Evolutionary conservation across 306 rosid species (phyloP).

Genomic region (Ochetophila trinervis): DNA sequence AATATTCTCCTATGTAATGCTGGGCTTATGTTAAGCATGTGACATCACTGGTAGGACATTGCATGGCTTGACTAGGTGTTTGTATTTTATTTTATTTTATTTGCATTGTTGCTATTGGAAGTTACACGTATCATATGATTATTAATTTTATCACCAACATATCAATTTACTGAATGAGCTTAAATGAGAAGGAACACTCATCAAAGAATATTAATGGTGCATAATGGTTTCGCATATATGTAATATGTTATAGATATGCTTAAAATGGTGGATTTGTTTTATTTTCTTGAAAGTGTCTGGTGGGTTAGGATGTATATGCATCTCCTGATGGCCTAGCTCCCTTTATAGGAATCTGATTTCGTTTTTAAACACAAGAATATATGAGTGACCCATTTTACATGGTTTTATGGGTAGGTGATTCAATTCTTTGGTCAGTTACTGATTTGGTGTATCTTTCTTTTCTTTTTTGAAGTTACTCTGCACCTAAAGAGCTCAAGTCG

Average conservation of each 20-base stretch:
- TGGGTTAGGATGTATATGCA: not conserved
- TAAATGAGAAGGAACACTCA: not conserved
- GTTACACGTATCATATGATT: not conserved
- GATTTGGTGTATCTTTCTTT: not conserved
- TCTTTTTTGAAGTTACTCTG: not conserved
- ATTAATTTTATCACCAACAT: not conserved
- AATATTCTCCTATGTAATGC: constrained; percentile 3
- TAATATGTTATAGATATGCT: too few species aligned
- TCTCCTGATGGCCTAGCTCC: not conserved
- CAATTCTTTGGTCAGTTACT: not conserved
- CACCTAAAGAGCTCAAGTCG: not conserved
- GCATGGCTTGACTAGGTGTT: too few species aligned
- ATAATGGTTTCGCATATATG: too few species aligned
- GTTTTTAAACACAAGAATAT: not conserved
- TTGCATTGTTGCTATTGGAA: not conserved
- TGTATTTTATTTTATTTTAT: not conserved
- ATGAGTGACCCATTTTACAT: not conserved
- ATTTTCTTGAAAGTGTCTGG: too few species aligned
- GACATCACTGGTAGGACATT: not conserved
- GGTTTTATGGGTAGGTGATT: constrained; percentile 1
- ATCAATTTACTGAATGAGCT: not conserved
- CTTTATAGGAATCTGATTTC: not conserved
- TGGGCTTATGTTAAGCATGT: constrained; percentile 8
- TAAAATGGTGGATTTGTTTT: too few species aligned
- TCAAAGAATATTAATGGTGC: too few species aligned